Base-by-base conservation (phyloP, 768 basidiomycete species). In the Boletus vermiculosoides region DNA sequence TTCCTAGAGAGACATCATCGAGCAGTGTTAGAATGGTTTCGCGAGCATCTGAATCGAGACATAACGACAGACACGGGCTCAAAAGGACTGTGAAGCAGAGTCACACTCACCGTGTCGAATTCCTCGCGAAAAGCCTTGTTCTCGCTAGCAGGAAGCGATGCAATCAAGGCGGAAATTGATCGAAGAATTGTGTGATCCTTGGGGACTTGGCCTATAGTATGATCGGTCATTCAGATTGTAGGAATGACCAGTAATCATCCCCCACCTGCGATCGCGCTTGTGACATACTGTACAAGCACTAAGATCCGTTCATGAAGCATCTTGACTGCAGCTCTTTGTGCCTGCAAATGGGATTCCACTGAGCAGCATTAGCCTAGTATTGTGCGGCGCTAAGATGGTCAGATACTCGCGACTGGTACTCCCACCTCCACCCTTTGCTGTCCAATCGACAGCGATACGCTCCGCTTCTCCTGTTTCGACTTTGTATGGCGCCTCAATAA, bases 381-480 rank as follows among this genome's bases (percentile, higher is more conserved):
- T 22, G 44, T 11, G 22, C 30, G 42, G 11, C 1, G 13, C 12
- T 16, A 28, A 59, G 57, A 45, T 34, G 8, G 15, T 25, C 31
- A 23, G 36, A 48, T 46, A 78, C 90, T 74, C 63, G 94, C 93
- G 76, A 60, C 86, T 91, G 15, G 86, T 90, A 42, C 87, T 88
- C 60, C 86, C 89, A 30, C 84, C 90, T 47, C 92, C 91, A 10
- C 91, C 90, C 70, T 86, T 85, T 25, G 92, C 90, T 3, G 92
- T 92, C 82, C 93, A 96, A 70, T 98, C 96, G 0, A 99, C 97
- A 7, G 97, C 97, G 60, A 99, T 98, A 39, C 97, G 86, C 71
- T 99, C 97, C 16, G 97, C 97, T 74, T 99, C 97, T 34, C 96
- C 97, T 0, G 96, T 98, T 73, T 98, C 96, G 18, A 99, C 88